Conservation (phyloP, 2,329 filamentous ascomycete genomes). For the Metarhizium guizhouense region DNA sequence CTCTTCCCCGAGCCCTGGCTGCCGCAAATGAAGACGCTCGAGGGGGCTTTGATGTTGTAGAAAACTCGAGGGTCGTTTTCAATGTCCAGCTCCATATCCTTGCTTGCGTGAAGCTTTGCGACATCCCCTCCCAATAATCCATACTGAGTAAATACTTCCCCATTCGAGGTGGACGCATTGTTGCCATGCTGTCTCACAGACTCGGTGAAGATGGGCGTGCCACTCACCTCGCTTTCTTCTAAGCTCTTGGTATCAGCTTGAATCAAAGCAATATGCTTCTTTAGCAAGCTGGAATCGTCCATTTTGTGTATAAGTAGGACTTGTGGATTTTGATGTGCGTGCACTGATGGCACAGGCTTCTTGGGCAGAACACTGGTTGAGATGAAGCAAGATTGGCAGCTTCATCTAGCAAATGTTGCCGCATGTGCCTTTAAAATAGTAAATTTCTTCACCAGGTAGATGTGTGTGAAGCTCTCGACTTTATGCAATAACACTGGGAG, state of each 20-base stretch:
- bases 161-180: neutral
- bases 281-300: constrained; percentile 2
- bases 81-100: no score
- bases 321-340: neutral
- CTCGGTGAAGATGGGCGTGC: constrained; percentile 12
- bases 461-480: no score
- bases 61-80: constrained; percentile 25
- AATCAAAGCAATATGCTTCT: constrained; percentile 1
- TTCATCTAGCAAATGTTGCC: no score
- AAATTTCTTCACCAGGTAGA: no score
- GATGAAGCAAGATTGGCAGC: no score
- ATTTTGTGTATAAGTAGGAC: neutral
- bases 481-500: no score
- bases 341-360: neutral
- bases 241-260: neutral
- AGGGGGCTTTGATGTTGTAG: constrained; percentile 40
- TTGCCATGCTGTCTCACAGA: constrained; percentile 4
- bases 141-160: constrained; percentile 9
- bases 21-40: constrained; percentile 55
- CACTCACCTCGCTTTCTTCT: constrained; percentile 7
- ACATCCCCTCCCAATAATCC: constrained; percentile 11
- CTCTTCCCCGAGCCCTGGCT: constrained; percentile 57
- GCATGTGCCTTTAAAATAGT: no score
- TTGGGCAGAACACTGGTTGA: no score
- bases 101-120: neutral